Conservation (phyloP, 1,284 basidiomycete species). For the Ganoderma boninense region DNA sequence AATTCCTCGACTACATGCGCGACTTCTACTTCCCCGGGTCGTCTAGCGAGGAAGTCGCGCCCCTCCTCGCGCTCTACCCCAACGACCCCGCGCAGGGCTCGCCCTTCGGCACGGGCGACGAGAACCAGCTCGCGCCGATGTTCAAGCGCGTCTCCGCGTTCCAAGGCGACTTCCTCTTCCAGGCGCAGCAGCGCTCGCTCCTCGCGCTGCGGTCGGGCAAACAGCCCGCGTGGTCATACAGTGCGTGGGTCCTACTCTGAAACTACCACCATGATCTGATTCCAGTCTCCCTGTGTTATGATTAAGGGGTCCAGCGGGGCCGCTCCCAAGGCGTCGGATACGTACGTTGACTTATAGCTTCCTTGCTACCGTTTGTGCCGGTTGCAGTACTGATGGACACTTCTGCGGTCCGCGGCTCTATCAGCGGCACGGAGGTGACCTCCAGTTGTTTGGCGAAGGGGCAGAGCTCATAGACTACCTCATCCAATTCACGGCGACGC, state of each 20-base stretch:
- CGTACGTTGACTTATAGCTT: background rate
- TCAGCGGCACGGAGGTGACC: constrained; percentile 21
- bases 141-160: constrained; percentile 42
- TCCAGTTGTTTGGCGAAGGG: constrained; percentile 16
- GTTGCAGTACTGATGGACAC: no score
- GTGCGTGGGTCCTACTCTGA: constrained; percentile 37
- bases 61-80: constrained; percentile 36
- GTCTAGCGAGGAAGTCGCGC: constrained; percentile 16
- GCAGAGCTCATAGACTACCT: constrained; percentile 21
- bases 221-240: constrained; percentile 55
- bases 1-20: constrained; percentile 18
- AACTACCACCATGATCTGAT: background rate
- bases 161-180: constrained; percentile 48
- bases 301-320: background rate
- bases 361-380: background rate
- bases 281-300: no score
- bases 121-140: constrained; percentile 31
- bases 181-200: constrained; percentile 47
- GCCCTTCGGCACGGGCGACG: constrained; percentile 12
- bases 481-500: constrained; percentile 21
- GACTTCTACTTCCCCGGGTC: constrained; percentile 25
- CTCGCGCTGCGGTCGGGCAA: constrained; percentile 45
- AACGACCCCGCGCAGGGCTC: constrained; percentile 26
- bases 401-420: no score
- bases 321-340: background rate